Base-by-base conservation (phyloP, 2,329 filamentous ascomycete species). In the Aspergillus ochraceus region DNA sequence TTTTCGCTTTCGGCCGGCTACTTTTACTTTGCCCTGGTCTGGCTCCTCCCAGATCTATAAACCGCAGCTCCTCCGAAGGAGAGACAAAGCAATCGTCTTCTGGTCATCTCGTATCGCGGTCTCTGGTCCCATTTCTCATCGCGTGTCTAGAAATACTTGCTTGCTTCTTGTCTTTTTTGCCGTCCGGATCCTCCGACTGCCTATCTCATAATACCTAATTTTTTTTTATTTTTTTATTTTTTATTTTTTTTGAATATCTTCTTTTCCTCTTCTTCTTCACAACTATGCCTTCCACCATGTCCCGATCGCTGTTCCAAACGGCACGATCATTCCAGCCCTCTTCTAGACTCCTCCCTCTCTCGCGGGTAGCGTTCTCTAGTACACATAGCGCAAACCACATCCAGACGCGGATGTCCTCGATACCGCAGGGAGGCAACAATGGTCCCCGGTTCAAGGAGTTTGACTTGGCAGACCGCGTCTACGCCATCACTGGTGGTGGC, bases 401-500 rank as follows among this genome's bases (percentile, higher is more conserved):
- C 30, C 74, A 76, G 53, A 67, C 65, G 20, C 70, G 71, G 32
- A 55, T 71, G 10, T 71, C 73, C 1, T 59, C 67, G 4, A 60
- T 68, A 47, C 62, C 65, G 19, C 59, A 62, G 17, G 57, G 65
- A 36, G 56, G 54, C 54, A 70, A 61, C 46, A 62, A 70, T 58
- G 63, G 67, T 2, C 68, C 70, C n/a, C 74, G 74, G 30, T 77
- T 79, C 59, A 66, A 69, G 32, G 78, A 81, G 55, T 80, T 80
- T 60, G 76, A 79, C 55, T 69, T 80, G 10, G 68, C 75, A 49
- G 74, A 70, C 46, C 75, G 74, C 45, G 76, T 79, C 50, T 77
- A 74, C 58, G 71, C 75, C 30, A 72, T 80, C 52, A 80, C 78
- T 0, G 78, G 79, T 14, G 79, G 77, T 32, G 79, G 71, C 3